Evolutionary conservation across 768 basidiomycete genomes (phyloP), one percentile per base, ranked within the genome.

Genomic region (Mycena vulgaris): DNA sequence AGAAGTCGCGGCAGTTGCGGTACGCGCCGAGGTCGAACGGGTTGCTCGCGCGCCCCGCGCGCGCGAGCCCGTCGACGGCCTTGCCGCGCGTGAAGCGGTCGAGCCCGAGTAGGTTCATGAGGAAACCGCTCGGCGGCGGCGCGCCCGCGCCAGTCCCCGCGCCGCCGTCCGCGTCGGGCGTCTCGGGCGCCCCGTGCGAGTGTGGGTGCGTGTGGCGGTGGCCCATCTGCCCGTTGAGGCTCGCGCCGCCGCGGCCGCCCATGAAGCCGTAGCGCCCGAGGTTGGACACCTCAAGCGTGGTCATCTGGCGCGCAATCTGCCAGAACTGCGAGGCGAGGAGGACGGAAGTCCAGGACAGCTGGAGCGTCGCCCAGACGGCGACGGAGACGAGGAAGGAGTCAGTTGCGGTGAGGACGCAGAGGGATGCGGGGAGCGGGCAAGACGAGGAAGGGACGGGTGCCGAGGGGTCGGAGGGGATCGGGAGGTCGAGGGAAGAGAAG

Each of bases 261-360:
- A 99, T 97, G 83, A 92, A 98, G 16, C 98, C 97, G 76, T 92
- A 98, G 52, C 97, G 89, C 4, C 97, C 96, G 3, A 99, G 90
- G 77, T 99, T 99, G 68, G 92, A 92, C 4, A 99, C 95, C 78
- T 99, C 97, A 63, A 97, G 87, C 0, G 97, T 98, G 2, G 97
- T 99, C 89, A 99, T 95, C 77, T 99, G 97, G 28, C 92, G 89
- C 2, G 92, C 89, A 62, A 98, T 90, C 80, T 99, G 98, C 94
- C 95, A 97, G 56, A 92, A 84, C 75, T 99, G 97, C 5, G 91
- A 90, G 51, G 87, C 89, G 53, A 98, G 91, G 33, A 99, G 91
- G 63, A 99, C 87, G 56, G 89, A 80, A 1, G 98, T 99, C 98
- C 97, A 99, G 1, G 91, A 88, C n/a, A 99, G 90, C 78, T 99